Base-by-base conservation (phyloP, 768 basidiomycete genomes). In the Kwoniella botswanensis region DNA sequence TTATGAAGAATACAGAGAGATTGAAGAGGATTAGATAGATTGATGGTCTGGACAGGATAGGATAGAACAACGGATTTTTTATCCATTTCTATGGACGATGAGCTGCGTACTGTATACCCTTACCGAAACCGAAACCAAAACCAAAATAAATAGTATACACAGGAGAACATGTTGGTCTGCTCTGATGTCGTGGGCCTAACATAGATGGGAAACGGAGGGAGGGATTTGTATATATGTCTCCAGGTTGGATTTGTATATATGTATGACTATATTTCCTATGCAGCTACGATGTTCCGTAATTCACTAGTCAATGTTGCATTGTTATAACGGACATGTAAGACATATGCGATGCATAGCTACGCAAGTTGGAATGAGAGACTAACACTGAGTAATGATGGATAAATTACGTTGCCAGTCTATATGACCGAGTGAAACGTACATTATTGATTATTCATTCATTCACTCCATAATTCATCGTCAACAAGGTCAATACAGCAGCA, bases 1-100 rank as follows among this genome's bases (percentile, higher is more conserved):
- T 98, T 74, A 87, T 88, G 86, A 79, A 87, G 84, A 94, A 93
- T 83, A 97, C 94, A 2, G 89, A 93, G 81, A 88, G 88, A 79
- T 91, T 97, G 46, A 85, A 82, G 72, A 77, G 83, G 68, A 83
- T 84, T 66, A 76, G 69, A 68, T 79, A 64, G 24, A 18, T 11
- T 56, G 13, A 50, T 50, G 46, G 46, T 29, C 57, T 35, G 35
- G 35, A 22, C 55, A 60, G 17, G 24, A 62, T 44, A n/a, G 43
- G 42, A 62, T 52, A 42, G 17, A 21, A 11, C 6, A 35, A 7
- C 4, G 35, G 35, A 35, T 2, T 29, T 35, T 4, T 35, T 35
- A 9, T 35, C 35, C 44, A 17, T 29, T 29, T 12, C 12, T 21
- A 56, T 18, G 55, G 24, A 24, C 13, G 15, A 60, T 60, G 29